Conservation (phyloP, 164 flowering plant species). For the Macadamia integrifolia region DNA sequence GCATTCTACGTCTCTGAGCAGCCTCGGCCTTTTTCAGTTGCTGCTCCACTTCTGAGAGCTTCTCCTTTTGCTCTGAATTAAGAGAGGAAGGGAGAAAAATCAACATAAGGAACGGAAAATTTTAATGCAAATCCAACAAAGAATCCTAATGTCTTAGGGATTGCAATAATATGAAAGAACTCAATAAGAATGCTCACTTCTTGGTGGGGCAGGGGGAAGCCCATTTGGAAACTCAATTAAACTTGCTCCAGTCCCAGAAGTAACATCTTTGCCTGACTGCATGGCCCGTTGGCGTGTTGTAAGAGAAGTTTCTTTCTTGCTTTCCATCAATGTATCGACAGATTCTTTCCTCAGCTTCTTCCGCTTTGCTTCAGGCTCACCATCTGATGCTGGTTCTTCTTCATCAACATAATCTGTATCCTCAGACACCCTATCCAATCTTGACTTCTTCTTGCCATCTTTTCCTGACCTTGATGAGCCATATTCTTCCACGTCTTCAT, state of each 20-base stretch:
- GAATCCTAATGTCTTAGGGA: background rate
- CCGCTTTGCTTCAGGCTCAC: slow-evolving; percentile 41
- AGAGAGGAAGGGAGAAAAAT: background rate
- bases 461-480: slow-evolving; percentile 25
- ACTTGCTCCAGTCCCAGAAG: slow-evolving; percentile 40
- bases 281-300: slow-evolving; percentile 93
- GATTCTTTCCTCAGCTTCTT: slow-evolving; percentile 56
- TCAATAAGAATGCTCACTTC: slow-evolving; percentile 48
- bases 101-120: background rate
- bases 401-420: slow-evolving; percentile 64
- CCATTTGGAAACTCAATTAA: slow-evolving; percentile 88
- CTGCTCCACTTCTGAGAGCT: slow-evolving; percentile 83
- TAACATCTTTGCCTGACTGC: slow-evolving; percentile 64
- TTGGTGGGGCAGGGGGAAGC: slow-evolving; percentile 75
- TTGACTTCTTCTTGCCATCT: slow-evolving; percentile 48
- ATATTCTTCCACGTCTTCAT: slow-evolving; percentile 14
- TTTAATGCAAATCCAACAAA: background rate
- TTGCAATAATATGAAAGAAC: background rate
- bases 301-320: slow-evolving; percentile 64
- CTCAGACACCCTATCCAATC: slow-evolving; percentile 38
- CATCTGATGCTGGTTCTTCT: slow-evolving; percentile 45
- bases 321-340: slow-evolving; percentile 43
- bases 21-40: slow-evolving; percentile 95
- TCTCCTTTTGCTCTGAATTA: slow-evolving; percentile 80
- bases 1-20: slow-evolving; percentile 85